These are phyloP conservation scores for Turnera subulata DNA, from an alignment of 345 rosid genomes.

Conservation along the genomic window DNA sequence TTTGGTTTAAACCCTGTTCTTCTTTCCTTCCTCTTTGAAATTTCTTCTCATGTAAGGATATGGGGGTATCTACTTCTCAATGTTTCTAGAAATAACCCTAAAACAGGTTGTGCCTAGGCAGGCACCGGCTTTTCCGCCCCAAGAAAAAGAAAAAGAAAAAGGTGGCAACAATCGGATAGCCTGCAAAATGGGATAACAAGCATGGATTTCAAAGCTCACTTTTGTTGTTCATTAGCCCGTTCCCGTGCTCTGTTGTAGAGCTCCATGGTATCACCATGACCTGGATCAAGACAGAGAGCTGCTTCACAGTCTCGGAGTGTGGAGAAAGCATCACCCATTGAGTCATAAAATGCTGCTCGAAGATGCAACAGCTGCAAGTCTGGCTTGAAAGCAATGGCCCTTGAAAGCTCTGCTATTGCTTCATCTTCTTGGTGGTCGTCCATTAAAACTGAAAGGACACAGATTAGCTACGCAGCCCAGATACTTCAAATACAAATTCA, in stretches of 20 bases:
- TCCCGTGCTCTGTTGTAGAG: constrained; percentile 56
- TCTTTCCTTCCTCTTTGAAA: not conserved
- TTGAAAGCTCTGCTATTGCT: constrained; percentile 81
- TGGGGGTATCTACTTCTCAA: not conserved
- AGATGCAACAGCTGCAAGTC: constrained; percentile 92
- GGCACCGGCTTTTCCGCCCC: constrained; percentile 26
- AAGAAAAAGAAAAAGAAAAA: constrained; percentile 8
- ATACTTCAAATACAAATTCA: not conserved
- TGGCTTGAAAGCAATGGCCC: constrained; percentile 79
- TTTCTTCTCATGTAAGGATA: constrained; percentile 7
- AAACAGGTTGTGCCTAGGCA: constrained; percentile 14
- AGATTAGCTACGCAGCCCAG: constrained; percentile 5
- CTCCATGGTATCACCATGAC: constrained; percentile 55
- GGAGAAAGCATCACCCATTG: constrained; percentile 54
- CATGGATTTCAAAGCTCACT: constrained; percentile 24
- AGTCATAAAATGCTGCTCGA: constrained; percentile 87
- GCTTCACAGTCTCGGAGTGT: constrained; percentile 88
- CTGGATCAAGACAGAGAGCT: constrained; percentile 83
- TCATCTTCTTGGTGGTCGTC: constrained; percentile 90
- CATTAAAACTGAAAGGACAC: constrained; percentile 70
- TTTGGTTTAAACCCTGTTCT: constrained; percentile 5
- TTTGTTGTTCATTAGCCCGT: constrained; percentile 29
- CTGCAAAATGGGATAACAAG: constrained; percentile 9
- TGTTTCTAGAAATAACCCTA: constrained; percentile 28
- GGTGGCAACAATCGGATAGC: constrained; percentile 24